Conservation (phyloP, 2,329 filamentous ascomycete genomes). For the Ascosphaera apis region DNA sequence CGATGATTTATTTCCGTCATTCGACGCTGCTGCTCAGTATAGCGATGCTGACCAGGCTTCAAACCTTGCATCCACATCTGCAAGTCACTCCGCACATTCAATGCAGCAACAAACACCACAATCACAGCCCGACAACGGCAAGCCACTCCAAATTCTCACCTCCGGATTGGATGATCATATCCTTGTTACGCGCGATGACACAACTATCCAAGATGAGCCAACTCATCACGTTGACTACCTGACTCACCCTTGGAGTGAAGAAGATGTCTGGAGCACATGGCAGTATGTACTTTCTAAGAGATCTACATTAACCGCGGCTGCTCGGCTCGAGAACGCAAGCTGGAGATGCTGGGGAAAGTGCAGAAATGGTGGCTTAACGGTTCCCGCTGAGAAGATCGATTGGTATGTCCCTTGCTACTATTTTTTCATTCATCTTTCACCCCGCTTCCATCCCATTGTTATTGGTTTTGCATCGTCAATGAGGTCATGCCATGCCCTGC, state of each 20-base stretch:
- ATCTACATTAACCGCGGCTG: slow-evolving; percentile 56
- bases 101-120: too few relatives aligned
- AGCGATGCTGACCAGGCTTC: too few relatives aligned
- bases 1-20: not conserved
- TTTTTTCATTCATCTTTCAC: not conserved
- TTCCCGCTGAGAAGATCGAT: slow-evolving; percentile 78
- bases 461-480: not conserved
- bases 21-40: not conserved
- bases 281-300: slow-evolving; percentile 68
- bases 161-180: not conserved
- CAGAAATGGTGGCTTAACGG: slow-evolving; percentile 65
- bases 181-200: slow-evolving; percentile 40
- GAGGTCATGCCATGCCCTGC: slow-evolving; percentile 2
- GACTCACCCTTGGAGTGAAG: slow-evolving; percentile 78
- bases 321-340: slow-evolving; percentile 77
- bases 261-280: slow-evolving; percentile 97
- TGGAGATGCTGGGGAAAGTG: slow-evolving; percentile 95
- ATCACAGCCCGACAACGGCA: too few relatives aligned
- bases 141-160: not conserved
- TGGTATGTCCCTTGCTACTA: slow-evolving; percentile 37
- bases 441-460: too few relatives aligned
- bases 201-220: slow-evolving; percentile 47
- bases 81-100: too few relatives aligned
- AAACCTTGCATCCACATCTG: too few relatives aligned
- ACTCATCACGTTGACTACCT: slow-evolving; percentile 88